Conservation (phyloP, 75 land plant species). For the Adiantum capillusveneris region DNA sequence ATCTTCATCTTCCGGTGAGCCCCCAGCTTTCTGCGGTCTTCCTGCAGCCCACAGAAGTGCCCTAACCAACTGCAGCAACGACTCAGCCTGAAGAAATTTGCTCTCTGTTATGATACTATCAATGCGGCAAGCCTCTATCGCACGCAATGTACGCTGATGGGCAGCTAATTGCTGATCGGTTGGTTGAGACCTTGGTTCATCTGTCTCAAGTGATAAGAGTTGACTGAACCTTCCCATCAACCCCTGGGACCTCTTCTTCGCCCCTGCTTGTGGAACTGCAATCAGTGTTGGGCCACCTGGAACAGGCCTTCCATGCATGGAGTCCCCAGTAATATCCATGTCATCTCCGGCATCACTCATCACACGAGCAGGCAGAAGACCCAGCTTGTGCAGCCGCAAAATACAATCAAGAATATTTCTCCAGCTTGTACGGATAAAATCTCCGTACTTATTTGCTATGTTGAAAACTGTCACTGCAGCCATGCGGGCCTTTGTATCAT, state of each 20-base stretch:
- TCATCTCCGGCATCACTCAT: conserved; percentile 40
- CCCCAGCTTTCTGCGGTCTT: conserved; percentile 70
- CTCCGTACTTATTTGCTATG: conserved; percentile 74
- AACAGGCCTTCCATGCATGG: conserved; percentile 23
- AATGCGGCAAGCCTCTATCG: conserved; percentile 86
- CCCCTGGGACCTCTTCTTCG: conserved; percentile 32
- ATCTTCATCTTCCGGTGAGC: conserved; percentile 79
- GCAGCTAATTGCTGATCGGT: conserved; percentile 57
- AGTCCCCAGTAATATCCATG: conserved; percentile 10
- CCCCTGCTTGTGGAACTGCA: conserved; percentile 19
- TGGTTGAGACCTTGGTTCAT: conserved; percentile 38
- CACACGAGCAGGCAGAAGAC: conserved; percentile 61
- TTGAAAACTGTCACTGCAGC: conserved; percentile 86
- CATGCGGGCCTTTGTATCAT: conserved; percentile 79
- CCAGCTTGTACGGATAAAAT: conserved; percentile 78
- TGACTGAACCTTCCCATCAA: conserved; percentile 73
- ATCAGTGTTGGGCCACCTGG: conserved; percentile 29
- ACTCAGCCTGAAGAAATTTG: conserved; percentile 55
- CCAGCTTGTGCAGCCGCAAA: conserved; percentile 76
- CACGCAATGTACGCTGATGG: conserved; percentile 62
- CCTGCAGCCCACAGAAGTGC: conserved; percentile 91
- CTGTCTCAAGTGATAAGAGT: conserved; percentile 60
- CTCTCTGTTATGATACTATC: conserved; percentile 70
- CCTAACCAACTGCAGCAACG: conserved; percentile 61
- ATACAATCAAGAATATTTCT: conserved; percentile 85